phyloP scores from a whole-genome alignment of 345 rosid genomes.

The Salix viminalis region DNA sequence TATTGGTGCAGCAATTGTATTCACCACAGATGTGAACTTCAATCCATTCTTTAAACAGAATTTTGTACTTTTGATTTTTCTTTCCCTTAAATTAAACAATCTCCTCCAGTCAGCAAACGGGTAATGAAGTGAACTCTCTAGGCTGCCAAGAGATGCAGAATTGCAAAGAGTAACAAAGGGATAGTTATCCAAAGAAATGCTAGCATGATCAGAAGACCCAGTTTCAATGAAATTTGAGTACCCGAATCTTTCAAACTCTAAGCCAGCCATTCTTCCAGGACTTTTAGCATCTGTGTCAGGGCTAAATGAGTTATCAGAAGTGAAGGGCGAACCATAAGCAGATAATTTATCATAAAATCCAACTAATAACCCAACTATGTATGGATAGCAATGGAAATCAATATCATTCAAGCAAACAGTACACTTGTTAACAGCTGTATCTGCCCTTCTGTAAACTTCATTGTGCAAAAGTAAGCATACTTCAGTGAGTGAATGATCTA shows the following conservation, averaged over 20 bases:
- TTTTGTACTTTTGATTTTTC: slow-evolving; percentile 32
- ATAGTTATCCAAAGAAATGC: slow-evolving; percentile 59
- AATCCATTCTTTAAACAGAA: slow-evolving; percentile 32
- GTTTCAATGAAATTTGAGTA: slow-evolving; percentile 65
- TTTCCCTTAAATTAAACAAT: slow-evolving; percentile 35
- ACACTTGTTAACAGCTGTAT: slow-evolving; percentile 29
- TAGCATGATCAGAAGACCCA: slow-evolving; percentile 38
- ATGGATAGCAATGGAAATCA: slow-evolving; percentile 81
- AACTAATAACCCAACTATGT: slow-evolving; percentile 46
- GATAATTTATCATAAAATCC: slow-evolving; percentile 49
- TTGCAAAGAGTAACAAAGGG: slow-evolving; percentile 59
- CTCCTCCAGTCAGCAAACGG: slow-evolving; percentile 57
- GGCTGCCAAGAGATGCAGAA: slow-evolving; percentile 46
- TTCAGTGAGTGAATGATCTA: slow-evolving; percentile 23
- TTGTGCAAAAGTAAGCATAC: slow-evolving; percentile 52
- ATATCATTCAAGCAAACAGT: slow-evolving; percentile 51
- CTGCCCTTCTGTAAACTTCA: slow-evolving; percentile 41
- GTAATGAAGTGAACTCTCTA: slow-evolving; percentile 48
- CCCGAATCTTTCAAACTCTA: slow-evolving; percentile 57
- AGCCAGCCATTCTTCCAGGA: slow-evolving; percentile 31
- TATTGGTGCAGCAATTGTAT: slow-evolving; percentile 23
- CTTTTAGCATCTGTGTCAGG: slow-evolving; percentile 21
- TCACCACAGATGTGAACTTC: slow-evolving; percentile 18
- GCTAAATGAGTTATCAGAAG: slow-evolving; percentile 20
- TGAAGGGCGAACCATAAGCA: slow-evolving; percentile 30